phyloP scores from a whole-genome alignment of 2,329 filamentous ascomycete species.

The Fusarium sp. region DNA sequence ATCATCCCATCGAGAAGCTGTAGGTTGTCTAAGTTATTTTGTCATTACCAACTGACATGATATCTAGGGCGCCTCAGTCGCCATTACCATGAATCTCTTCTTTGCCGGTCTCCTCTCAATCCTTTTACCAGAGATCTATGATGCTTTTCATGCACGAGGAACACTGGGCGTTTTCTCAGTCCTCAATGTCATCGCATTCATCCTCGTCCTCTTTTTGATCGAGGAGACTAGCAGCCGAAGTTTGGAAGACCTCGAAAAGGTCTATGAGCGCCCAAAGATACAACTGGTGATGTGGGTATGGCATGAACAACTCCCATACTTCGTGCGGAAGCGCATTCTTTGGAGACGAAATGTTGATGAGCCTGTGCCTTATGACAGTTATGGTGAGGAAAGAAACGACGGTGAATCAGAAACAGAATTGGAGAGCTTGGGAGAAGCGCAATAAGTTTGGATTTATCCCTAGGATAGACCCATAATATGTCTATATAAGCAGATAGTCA shows the following conservation, averaged over 20 bases:
- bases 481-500: too few relatives aligned
- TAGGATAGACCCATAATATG: too few relatives aligned
- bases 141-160: background rate
- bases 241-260: background rate
- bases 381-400: background rate
- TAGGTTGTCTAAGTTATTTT: background rate
- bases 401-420: background rate
- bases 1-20: background rate
- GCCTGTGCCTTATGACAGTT: background rate
- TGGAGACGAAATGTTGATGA: background rate
- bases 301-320: background rate
- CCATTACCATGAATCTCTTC: background rate
- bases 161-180: background rate
- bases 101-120: background rate
- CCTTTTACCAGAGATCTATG: background rate
- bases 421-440: background rate
- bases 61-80: background rate
- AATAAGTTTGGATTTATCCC: background rate
- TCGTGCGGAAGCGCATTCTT: rapidly evolving
- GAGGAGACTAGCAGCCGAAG: background rate
- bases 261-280: background rate
- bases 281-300: background rate
- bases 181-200: background rate
- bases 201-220: background rate
- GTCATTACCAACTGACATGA: background rate